These are phyloP conservation scores for Cryptosporidium tyzzeri DNA, from an alignment of 169 alveolate genomes.

Conservation along the genomic window DNA sequence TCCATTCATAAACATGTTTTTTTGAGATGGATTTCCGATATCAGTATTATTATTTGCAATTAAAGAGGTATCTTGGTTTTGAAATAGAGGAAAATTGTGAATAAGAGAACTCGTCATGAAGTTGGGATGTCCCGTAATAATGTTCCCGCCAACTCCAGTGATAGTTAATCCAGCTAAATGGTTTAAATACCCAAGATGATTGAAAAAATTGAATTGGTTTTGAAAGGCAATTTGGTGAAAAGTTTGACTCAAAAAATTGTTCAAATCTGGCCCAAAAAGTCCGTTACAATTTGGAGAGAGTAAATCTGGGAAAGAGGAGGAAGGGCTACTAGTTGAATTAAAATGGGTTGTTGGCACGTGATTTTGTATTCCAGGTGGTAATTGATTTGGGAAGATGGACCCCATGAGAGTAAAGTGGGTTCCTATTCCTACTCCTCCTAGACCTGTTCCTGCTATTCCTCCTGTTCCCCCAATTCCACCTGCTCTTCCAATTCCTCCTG, in stretches of 20 bases:
- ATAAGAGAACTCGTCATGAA: not conserved
- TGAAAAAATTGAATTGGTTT: slow-evolving; percentile 17
- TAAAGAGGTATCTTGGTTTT: not conserved
- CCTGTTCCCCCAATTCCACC: not conserved
- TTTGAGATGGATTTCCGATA: not conserved
- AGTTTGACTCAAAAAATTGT: not conserved
- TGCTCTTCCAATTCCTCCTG: not conserved
- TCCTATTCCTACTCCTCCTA: not conserved
- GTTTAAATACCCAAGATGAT: slow-evolving; percentile 8
- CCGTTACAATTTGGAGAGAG: not conserved
- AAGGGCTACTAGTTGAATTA: not conserved
- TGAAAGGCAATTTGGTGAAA: slow-evolving; percentile 32
- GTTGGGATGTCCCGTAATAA: not conserved
- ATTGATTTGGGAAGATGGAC: slow-evolving; percentile 15
- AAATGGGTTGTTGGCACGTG: not conserved
- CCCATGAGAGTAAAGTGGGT: not conserved
- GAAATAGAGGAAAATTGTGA: not conserved
- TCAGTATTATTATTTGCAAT: not conserved
- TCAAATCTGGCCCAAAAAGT: not conserved
- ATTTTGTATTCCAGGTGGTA: slow-evolving; percentile 11
- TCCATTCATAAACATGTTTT: not conserved
- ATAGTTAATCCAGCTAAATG: slow-evolving; percentile 31
- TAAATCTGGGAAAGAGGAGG: slow-evolving; percentile 23
- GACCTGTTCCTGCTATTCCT: too few relatives aligned
- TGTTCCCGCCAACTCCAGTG: slow-evolving; percentile 17